Evolutionary conservation across 2,329 filamentous ascomycete genomes (phyloP).

Genomic region (Lachnellula willkommii): DNA sequence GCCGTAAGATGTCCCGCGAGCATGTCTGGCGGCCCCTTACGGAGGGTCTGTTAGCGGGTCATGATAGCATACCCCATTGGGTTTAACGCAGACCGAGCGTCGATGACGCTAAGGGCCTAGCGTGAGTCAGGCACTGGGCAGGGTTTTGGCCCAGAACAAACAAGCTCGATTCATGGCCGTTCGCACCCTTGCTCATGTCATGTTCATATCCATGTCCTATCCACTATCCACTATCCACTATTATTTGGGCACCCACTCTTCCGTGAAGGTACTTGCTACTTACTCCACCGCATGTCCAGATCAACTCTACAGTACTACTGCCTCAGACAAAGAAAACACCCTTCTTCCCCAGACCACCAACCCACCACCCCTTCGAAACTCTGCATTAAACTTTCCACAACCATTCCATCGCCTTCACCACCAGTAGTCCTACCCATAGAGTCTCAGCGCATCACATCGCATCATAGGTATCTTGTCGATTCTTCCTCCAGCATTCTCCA

Average conservation of each 20-base stretch:
- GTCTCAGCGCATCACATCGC: background rate
- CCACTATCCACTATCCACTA: no score
- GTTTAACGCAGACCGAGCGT: background rate
- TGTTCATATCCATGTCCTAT: no score
- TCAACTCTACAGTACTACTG: background rate
- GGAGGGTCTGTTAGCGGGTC: background rate
- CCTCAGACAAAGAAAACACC: background rate
- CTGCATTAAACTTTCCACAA: background rate
- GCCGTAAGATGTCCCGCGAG: background rate
- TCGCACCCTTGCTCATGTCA: no score
- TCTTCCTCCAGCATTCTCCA: conserved; percentile 10
- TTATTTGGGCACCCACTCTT: no score
- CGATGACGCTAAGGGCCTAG: background rate
- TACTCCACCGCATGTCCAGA: no score
- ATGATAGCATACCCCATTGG: background rate
- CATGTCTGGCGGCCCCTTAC: background rate
- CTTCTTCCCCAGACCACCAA: no score
- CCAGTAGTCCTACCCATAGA: no score
- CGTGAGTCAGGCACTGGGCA: background rate
- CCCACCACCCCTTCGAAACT: no score
- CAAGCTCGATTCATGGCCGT: background rate
- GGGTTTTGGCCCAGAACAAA: background rate
- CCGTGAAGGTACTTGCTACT: no score
- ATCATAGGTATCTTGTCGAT: background rate
- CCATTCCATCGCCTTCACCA: background rate